These are phyloP conservation scores for Phytophthora pluvialis DNA, from an alignment of 352 stramenopile genomes.

Conservation along the genomic window DNA sequence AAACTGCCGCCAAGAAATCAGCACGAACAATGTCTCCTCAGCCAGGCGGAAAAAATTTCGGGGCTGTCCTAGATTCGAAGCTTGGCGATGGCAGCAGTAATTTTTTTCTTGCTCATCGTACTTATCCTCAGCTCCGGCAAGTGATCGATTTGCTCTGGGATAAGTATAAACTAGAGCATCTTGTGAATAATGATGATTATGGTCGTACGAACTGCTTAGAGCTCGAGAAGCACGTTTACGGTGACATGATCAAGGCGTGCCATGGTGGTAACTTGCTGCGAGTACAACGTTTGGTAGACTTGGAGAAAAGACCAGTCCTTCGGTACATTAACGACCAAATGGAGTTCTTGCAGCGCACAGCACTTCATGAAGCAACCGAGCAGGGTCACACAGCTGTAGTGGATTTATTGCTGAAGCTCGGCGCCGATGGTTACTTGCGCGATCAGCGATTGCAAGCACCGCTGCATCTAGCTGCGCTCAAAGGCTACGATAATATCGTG, in stretches of 20 bases:
- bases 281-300: conserved; percentile 58
- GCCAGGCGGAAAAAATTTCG: conserved; percentile 1
- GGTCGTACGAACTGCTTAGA: conserved; percentile 48
- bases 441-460: conserved; percentile 54
- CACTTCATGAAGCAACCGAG: conserved; percentile 66
- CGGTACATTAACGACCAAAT: conserved; percentile 62
- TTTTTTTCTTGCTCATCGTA: conserved; percentile 41
- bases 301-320: conserved; percentile 58
- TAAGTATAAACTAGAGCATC: conserved; percentile 38
- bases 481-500: conserved; percentile 56
- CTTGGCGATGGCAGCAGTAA: conserved; percentile 36
- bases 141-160: conserved; percentile 77
- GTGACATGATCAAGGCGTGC: conserved; percentile 58
- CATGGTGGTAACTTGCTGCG: conserved; percentile 63
- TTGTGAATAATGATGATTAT: conserved; percentile 38
- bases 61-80: conserved; percentile 4
- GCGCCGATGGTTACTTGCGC: conserved; percentile 55
- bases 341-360: conserved; percentile 44
- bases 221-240: conserved; percentile 61
- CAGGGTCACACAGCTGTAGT: conserved; percentile 64
- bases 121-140: conserved; percentile 62
- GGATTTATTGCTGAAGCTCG: conserved; percentile 65
- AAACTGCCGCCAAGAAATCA: conserved; percentile 40
- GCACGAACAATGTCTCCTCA: neutral
- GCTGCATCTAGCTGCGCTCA: conserved; percentile 54